Evolutionary conservation across 164 flowering plant species (phyloP), one percentile per base, ranked within the genome.

Genomic region (Berberis thunbergii): DNA sequence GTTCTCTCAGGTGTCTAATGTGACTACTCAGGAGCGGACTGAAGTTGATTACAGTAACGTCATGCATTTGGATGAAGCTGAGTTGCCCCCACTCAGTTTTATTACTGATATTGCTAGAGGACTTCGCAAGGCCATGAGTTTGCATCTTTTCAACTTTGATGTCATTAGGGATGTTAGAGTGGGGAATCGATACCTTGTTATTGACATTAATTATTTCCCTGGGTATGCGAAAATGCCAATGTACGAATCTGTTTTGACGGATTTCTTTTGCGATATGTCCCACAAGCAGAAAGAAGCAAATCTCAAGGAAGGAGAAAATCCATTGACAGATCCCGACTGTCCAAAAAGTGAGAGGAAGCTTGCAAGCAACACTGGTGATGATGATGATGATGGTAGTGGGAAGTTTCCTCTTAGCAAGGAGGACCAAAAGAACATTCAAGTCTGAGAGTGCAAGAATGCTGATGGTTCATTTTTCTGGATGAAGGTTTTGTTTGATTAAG

Each of bases 141-240:
- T 87, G 73, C 77, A 86, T 56, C 74, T 89, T 26, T 89, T 89
- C 60, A 89, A 89, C 60, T 89, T 89, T 63, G 96, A 89, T 77
- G 86, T 89, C 56, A 89, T 89, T 61, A 74, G 94, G 74, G 96
- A 89, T 70, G 57, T 74, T 1, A 81, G 71, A 64, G 61, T 73
- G 44, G 89, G 93, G 72, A 80, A 78, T 56, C 79, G 81, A 67
- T 89, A 81, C 54, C 77, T 87, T 13, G 83, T 89, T 3, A 81
- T 89, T 62, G 96, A 89, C 61, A 89, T 89, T 41, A 89, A 89
- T 64, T 87, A 89, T 66, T 87, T 89, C 60, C 96, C 96, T 0
- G 94, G 96, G 50, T 89, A 85, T 67, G 91, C 89, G 0, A 89
- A 89, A 72, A 84, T 89, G 94, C 96, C 94, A 0, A 57, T 59